Conservation (phyloP, 768 basidiomycete genomes). For the Trametes maxima region DNA sequence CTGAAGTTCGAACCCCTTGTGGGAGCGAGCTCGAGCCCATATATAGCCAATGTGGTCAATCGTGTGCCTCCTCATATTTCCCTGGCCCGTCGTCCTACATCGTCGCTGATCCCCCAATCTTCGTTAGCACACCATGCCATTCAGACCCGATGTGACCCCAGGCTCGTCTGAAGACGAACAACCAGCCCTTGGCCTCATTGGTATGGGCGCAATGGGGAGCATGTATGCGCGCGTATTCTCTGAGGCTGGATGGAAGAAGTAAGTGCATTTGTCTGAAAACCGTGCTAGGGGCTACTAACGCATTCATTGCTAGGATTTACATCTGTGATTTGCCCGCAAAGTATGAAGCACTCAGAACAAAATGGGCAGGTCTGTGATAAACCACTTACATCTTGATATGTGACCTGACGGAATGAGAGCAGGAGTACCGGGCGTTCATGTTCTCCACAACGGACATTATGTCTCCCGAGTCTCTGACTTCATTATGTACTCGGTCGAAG, state of each 20-base stretch:
- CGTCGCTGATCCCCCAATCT: background rate
- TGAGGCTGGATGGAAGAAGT: constrained; percentile 87
- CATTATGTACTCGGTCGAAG: constrained; percentile 94
- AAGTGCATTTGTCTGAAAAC: constrained; percentile 24
- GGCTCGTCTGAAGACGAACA: constrained; percentile 50
- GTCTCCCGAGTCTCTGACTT: constrained; percentile 91
- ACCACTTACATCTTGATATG: background rate
- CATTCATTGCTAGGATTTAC: constrained; percentile 60
- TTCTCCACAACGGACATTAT: constrained; percentile 78
- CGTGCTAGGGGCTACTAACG: background rate
- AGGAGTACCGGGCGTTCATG: constrained; percentile 65
- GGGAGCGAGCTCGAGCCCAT: no score
- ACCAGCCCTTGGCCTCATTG: constrained; percentile 87
- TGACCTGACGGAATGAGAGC: background rate
- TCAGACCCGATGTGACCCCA: constrained; percentile 34
- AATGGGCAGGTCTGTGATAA: constrained; percentile 55
- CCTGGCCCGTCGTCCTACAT: no score
- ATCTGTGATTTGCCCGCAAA: constrained; percentile 86
- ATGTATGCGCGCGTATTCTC: constrained; percentile 89
- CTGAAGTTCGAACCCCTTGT: no score
- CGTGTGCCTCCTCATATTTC: no score
- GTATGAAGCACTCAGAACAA: constrained; percentile 60
- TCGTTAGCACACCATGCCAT: background rate
- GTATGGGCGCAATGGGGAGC: constrained; percentile 96
- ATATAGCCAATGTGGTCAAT: no score